phyloP scores from a whole-genome alignment of 1,284 basidiomycete species.

The Rhodotorula glutinis region DNA sequence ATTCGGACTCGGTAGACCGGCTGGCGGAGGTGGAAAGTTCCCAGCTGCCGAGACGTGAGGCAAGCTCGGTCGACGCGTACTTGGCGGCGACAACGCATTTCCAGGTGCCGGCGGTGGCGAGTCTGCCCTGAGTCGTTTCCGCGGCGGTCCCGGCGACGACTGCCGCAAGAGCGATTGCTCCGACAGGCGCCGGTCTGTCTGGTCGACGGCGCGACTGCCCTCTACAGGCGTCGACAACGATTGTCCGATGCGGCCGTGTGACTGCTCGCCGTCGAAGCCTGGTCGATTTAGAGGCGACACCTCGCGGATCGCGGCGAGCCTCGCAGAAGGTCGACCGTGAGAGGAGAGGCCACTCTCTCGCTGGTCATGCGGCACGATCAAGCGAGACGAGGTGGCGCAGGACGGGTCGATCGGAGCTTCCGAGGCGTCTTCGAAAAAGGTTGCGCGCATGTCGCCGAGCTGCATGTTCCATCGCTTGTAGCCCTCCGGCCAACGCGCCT shows the following conservation, averaged over 20 bases:
- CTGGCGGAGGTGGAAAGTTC: not conserved
- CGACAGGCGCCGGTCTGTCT: not conserved
- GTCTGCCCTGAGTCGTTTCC: constrained; percentile 32
- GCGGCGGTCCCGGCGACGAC: constrained; percentile 26
- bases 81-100: not conserved
- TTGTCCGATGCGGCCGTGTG: no score
- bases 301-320: no score
- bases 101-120: not conserved
- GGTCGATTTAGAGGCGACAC: no score
- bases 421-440: constrained; percentile 18
- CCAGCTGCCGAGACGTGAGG: not conserved
- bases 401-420: not conserved
- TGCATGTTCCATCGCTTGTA: constrained; percentile 20
- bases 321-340: no score
- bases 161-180: not conserved
- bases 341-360: no score
- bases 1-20: constrained; percentile 32
- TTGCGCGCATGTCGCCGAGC: constrained; percentile 27
- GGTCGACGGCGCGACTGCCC: no score
- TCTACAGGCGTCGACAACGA: no score
- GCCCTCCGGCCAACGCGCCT: constrained; percentile 19
- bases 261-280: no score
- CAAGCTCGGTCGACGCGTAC: not conserved
- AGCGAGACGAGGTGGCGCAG: not conserved
- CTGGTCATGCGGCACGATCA: no score